Evolutionary conservation across 1,139 yeast genomes (phyloP), one percentile per base, ranked within the genome.

Genomic region (Hyphopichia pseudoburtonii): DNA sequence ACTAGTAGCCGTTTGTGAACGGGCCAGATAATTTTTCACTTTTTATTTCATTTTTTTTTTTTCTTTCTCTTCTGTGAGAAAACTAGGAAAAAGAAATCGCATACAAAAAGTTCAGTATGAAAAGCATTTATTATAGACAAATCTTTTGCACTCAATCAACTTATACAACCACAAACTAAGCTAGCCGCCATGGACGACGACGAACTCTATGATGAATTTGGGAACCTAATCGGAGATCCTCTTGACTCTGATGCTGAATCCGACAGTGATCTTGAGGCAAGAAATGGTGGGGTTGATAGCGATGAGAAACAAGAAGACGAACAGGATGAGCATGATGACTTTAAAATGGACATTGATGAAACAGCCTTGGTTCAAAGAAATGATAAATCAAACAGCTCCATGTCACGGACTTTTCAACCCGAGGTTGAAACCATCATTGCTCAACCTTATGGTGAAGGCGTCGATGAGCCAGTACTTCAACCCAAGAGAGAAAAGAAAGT

Each of bases 151-250:
- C n/a, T n/a, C n/a, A n/a, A n/a, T 10, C 10, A 21, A 21, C 23
- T 7, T 21, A 7, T 21, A 21, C 23, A 7, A 7, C 7, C 7
- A 21, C 7, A 8, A 26, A 7, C 12, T 12, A 27, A 17, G 29
- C n/a, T n/a, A n/a, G n/a, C n/a, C n/a, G n/a, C n/a, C n/a, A 57
- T 56, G 61, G 56, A 55, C 30, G 54, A 73, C 40, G 80, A 73
- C 30, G 85, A 80, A 42, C 57, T 77, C 19, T 86, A 83, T 57
- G 96, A 87, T 60, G 96, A 88, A 76, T 80, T 86, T 57, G 95
- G 95, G 30, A 86, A 86, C 55, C 73, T 74, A 32, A 71, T 88
- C 22, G 89, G 86, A 4, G 79, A 64, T 25, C 64, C 66, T 32
- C 40, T 54, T 10, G 75, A 64, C 42, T 70, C 78, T 1, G 80